These are phyloP conservation scores for Pisolithus albus DNA, from an alignment of 768 basidiomycete genomes.

Conservation along the genomic window DNA sequence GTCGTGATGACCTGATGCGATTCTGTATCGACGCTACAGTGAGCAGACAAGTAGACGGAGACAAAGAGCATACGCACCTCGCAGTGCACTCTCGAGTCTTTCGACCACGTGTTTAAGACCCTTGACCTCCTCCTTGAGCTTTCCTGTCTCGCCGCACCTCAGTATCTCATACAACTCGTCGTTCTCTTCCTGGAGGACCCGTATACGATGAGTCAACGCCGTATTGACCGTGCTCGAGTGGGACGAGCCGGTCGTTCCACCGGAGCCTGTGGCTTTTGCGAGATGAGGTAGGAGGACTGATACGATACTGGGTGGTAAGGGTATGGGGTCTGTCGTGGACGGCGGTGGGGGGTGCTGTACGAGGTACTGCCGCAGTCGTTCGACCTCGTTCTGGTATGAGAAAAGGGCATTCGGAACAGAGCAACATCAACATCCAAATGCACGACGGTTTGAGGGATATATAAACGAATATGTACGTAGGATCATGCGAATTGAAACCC, in stretches of 20 bases:
- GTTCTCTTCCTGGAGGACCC: conserved; percentile 77
- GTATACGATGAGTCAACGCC: conserved; percentile 70
- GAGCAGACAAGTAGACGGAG: conserved; percentile 1
- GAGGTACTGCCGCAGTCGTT: conserved; percentile 59
- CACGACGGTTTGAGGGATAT: conserved; percentile 3
- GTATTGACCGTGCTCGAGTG: conserved; percentile 52
- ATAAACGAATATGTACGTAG: background rate
- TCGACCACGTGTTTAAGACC: conserved; percentile 60
- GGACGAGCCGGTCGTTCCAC: conserved; percentile 28
- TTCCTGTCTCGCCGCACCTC: conserved; percentile 69
- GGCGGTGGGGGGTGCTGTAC: conserved; percentile 49
- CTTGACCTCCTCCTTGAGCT: conserved; percentile 74
- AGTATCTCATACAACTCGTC: conserved; percentile 78
- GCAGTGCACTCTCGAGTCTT: conserved; percentile 67
- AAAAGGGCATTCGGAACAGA: background rate
- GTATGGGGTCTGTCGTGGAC: conserved; percentile 53
- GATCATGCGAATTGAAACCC: no score
- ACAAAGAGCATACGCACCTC: conserved; percentile 43
- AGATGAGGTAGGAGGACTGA: conserved; percentile 67
- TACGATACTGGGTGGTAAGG: conserved; percentile 64
- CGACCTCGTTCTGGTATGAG: conserved; percentile 59
- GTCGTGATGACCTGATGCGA: conserved; percentile 67
- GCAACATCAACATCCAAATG: conserved; percentile 12
- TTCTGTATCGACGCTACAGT: conserved; percentile 38
- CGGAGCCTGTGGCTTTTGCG: conserved; percentile 31